These are phyloP conservation scores for Cicer yamashitae DNA, from an alignment of 306 rosid genomes.

Conservation along the genomic window DNA sequence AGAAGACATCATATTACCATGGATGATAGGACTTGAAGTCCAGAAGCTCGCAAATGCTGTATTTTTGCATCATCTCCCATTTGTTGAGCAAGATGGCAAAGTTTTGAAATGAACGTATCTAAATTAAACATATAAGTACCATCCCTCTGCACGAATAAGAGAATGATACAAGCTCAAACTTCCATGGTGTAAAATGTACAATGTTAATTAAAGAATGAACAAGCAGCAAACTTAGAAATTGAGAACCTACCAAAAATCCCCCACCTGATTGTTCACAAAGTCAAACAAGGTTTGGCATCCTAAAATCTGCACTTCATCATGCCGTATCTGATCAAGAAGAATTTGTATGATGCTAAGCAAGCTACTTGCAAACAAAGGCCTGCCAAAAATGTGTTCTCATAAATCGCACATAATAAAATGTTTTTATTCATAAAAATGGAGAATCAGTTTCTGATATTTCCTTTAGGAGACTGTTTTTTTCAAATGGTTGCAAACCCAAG, in stretches of 20 bases:
- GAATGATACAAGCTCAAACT: constrained; percentile 10
- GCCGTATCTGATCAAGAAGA: constrained; percentile 71
- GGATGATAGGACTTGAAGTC: constrained; percentile 68
- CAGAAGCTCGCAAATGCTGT: constrained; percentile 55
- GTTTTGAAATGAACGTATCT: constrained; percentile 64
- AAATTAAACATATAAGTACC: constrained; percentile 80
- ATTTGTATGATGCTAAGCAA: constrained; percentile 68
- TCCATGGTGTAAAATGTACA: constrained; percentile 3
- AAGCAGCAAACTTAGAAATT: constrained; percentile 34
- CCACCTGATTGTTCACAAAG: constrained; percentile 77
- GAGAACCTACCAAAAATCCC: constrained; percentile 47
- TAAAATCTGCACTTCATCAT: constrained; percentile 66
- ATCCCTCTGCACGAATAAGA: constrained; percentile 60
- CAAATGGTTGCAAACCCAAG: constrained; percentile 16
- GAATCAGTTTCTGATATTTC: constrained; percentile 8
- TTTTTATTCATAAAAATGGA: constrained; percentile 23
- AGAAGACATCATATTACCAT: constrained; percentile 53
- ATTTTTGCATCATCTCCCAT: constrained; percentile 58
- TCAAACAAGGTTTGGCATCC: constrained; percentile 75
- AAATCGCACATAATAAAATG: constrained; percentile 18
- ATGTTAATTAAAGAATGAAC: not conserved
- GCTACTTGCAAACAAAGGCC: constrained; percentile 83
- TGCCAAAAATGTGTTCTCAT: constrained; percentile 46
- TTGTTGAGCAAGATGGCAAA: constrained; percentile 69
- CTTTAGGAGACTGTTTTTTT: constrained; percentile 1